Evolutionary conservation across 1,284 basidiomycete genomes (phyloP), one percentile per base, ranked within the genome.

Genomic region (Rhodofomes roseus): DNA sequence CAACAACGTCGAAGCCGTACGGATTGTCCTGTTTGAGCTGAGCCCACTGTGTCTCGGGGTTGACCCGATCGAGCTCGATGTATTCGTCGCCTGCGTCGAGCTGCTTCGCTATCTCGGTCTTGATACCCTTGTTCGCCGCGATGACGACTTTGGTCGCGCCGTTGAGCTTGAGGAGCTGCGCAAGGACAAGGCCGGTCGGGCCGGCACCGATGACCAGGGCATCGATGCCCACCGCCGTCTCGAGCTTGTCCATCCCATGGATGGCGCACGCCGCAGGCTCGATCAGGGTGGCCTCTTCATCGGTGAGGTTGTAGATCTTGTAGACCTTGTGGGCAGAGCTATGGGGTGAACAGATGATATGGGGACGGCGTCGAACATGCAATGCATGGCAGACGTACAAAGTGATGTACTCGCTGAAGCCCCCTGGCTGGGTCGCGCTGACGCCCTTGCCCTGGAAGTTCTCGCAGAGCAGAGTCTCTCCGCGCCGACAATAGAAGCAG

Each of bases 371-470:
- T 11, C 31, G 31, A 34, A 55, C 25, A 37, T 37, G 14, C 4
- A 44, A 27, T 37, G 41, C 54, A 22, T 4, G 7, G 12, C n/a
- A 36, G n/a, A 76, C 84, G 72, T 67, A 92, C 90, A 88, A 90
- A 59, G 81, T 82, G 67, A 92, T 83, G 74, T 93, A 94, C 72
- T 92, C 91, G 43, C 92, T 89, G 69, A 95, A 95, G n/a, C 92
- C 93, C 60, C 93, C 93, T 14, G 55, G 62, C 22, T 56, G 54
- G 60, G 87, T 83, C 62, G 81, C 72, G 52, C 85, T 90, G 52
- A 93, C 89, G 54, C 93, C 93, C 16, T 87, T 79, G 34, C 87
- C 84, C 56, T 84, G 77, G 73, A 93, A 93, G 75, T 90, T 83
- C 74, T 93, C 89, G 74, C 92, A 95, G 69, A 90, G 70, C 66